Evolutionary conservation across 2,329 filamentous ascomycete genomes (phyloP).

Genomic region (Nigrograna mackinnonii): DNA sequence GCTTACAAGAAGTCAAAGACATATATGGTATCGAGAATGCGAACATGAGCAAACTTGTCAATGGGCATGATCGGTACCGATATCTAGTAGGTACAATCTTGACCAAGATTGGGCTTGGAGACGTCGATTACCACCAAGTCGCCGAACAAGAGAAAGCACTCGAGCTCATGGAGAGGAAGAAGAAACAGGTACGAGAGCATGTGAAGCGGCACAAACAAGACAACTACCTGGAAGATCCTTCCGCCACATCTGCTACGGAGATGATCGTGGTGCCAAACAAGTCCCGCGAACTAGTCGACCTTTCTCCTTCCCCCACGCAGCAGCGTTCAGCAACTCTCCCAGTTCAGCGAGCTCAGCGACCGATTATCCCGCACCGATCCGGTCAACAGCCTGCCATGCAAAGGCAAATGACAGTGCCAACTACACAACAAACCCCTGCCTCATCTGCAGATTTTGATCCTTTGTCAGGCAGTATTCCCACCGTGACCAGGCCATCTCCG

Average conservation of each 20-base stretch:
- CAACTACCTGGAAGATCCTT: constrained; percentile 12
- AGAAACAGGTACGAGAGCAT: constrained; percentile 31
- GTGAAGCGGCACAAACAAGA: constrained; percentile 21
- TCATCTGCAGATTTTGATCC: too few relatives aligned
- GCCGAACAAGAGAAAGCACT: constrained; percentile 44
- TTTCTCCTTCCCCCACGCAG: background rate
- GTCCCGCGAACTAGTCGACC: constrained; percentile 8
- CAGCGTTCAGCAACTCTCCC: constrained; percentile 1
- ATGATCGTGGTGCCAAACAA: constrained; percentile 16
- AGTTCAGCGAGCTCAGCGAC: constrained; percentile 4
- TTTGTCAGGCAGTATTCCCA: constrained; percentile 8
- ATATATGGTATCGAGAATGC: constrained; percentile 66
- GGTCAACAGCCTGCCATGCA: constrained; percentile 16
- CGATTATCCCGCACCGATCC: constrained; percentile 9
- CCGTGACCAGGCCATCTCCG: too few relatives aligned
- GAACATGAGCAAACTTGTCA: constrained; percentile 52
- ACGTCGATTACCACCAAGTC: constrained; percentile 48
- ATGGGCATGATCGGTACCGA: constrained; percentile 54
- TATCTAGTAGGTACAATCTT: constrained; percentile 53
- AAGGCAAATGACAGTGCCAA: constrained; percentile 8
- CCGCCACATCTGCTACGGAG: constrained; percentile 11
- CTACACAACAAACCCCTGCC: too few relatives aligned
- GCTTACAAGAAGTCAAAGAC: constrained; percentile 71
- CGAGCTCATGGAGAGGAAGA: constrained; percentile 37
- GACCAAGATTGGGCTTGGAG: constrained; percentile 52